Conservation (phyloP, 73 alveolate genomes). For the Paramecium sonneborni region DNA sequence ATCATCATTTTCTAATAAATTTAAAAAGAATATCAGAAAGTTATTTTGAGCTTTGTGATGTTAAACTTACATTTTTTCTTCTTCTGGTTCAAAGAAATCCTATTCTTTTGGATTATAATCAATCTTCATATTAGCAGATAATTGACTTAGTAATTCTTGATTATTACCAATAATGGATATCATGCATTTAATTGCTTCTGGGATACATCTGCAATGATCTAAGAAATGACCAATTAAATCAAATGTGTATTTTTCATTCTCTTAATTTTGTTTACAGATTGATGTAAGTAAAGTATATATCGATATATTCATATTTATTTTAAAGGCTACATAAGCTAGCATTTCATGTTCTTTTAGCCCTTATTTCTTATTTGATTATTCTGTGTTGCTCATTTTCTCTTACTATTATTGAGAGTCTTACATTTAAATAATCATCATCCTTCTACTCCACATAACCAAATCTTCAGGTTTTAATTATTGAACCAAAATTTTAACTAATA, state of each 20-base stretch:
- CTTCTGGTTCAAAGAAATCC: conserved; percentile 34
- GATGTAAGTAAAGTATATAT: conserved; percentile 56
- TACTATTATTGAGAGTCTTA: background rate
- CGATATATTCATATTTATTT: background rate
- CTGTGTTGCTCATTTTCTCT: conserved; percentile 22
- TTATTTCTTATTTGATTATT: background rate
- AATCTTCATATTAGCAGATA: conserved; percentile 57
- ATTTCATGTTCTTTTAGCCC: conserved; percentile 15
- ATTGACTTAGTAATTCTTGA: conserved; percentile 10
- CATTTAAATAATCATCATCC: background rate
- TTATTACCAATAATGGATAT: conserved; percentile 50
- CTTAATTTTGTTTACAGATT: conserved; percentile 49
- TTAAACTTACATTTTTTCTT: conserved; percentile 51
- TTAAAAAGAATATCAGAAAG: background rate
- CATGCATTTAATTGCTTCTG: conserved; percentile 64
- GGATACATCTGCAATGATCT: conserved; percentile 59
- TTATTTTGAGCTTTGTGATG: conserved; percentile 33
- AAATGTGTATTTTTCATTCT: conserved; percentile 58
- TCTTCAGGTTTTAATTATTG: conserved; percentile 33
- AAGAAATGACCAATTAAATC: conserved; percentile 43
- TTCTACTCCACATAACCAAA: conserved; percentile 14
- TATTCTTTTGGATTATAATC: conserved; percentile 57
- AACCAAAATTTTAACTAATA: conserved; percentile 31
- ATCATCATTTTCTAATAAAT: conserved; percentile 33
- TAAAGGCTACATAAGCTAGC: conserved; percentile 41